Evolutionary conservation across 352 stramenopile species (phyloP).

Genomic region (Globisporangium parvum): DNA sequence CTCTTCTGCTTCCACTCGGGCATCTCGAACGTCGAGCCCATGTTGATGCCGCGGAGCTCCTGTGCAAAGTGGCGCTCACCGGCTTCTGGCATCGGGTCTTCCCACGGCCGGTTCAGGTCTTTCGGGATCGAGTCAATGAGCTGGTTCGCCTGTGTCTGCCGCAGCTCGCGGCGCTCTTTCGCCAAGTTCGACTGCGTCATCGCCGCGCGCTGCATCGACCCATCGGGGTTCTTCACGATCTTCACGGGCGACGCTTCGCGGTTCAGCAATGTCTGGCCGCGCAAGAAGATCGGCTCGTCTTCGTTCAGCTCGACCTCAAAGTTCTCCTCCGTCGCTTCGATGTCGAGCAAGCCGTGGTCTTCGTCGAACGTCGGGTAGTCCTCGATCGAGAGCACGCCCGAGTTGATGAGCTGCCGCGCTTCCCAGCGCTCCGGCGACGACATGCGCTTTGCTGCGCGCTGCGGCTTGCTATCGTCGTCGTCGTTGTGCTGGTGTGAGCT

Average conservation of each 20-base stretch:
- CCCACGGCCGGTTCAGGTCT: constrained; percentile 97
- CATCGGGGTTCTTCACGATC: constrained; percentile 99
- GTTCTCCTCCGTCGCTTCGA: constrained; percentile 79
- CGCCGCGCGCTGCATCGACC: constrained; percentile 95
- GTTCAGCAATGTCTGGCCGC: constrained; percentile 90
- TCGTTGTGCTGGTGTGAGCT: constrained; percentile 45
- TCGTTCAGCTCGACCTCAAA: constrained; percentile 96
- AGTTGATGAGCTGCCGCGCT: constrained; percentile 96
- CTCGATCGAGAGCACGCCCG: constrained; percentile 96
- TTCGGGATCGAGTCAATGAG: constrained; percentile 97
- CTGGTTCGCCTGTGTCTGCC: constrained; percentile 96
- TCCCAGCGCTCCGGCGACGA: constrained; percentile 97
- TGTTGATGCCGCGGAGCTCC: constrained; percentile 91
- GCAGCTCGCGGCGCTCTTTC: constrained; percentile 96
- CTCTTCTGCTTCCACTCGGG: constrained; percentile 98
- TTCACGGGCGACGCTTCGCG: constrained; percentile 93
- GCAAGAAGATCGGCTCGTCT: constrained; percentile 95
- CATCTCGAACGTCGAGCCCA: constrained; percentile 85
- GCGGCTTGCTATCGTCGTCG: constrained; percentile 55
- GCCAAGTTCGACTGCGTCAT: constrained; percentile 95
- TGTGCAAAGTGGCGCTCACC: constrained; percentile 97
- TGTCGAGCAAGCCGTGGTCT: constrained; percentile 86
- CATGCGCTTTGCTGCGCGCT: constrained; percentile 83
- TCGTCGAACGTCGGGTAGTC: constrained; percentile 98
- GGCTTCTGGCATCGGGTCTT: constrained; percentile 97